Conservation (phyloP, 2,329 filamentous ascomycete genomes). For the Zymoseptoria crescenta region DNA sequence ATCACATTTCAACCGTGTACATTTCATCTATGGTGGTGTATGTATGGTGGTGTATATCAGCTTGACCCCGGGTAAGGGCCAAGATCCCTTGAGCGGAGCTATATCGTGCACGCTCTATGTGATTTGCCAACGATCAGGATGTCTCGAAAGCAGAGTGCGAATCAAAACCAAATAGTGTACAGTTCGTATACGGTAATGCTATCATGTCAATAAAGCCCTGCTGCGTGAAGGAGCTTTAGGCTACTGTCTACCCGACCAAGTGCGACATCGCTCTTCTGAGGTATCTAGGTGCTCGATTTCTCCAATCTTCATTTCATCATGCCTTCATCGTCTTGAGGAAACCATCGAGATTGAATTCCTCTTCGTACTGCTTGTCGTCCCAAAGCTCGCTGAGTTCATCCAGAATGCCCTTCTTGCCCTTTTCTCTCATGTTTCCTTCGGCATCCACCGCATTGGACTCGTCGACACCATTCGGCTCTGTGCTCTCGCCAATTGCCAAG, state of each 20-base stretch:
- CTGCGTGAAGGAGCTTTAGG: not conserved
- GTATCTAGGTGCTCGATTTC: not conserved
- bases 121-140: not conserved
- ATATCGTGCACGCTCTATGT: not conserved
- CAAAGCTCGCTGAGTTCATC: conserved; percentile 93
- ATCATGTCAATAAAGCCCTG: not conserved
- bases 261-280: not conserved
- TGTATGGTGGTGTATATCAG: not conserved
- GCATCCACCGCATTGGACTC: conserved; percentile 67
- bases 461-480: conserved; percentile 55
- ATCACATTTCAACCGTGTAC: not conserved
- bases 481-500: conserved; percentile 22
- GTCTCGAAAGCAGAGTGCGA: not conserved
- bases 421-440: conserved; percentile 82
- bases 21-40: not conserved
- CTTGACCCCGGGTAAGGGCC: too few species aligned
- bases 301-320: conserved; percentile 12
- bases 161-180: not conserved
- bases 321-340: conserved; percentile 89
- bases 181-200: not conserved
- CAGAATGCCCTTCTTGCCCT: conserved; percentile 92
- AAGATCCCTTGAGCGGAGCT: not conserved
- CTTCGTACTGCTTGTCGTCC: conserved; percentile 96
- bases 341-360: conserved; percentile 92
- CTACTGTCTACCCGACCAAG: not conserved